Evolutionary conservation across 2,329 filamentous ascomycete species (phyloP).

Genomic region (Alternaria sp.): DNA sequence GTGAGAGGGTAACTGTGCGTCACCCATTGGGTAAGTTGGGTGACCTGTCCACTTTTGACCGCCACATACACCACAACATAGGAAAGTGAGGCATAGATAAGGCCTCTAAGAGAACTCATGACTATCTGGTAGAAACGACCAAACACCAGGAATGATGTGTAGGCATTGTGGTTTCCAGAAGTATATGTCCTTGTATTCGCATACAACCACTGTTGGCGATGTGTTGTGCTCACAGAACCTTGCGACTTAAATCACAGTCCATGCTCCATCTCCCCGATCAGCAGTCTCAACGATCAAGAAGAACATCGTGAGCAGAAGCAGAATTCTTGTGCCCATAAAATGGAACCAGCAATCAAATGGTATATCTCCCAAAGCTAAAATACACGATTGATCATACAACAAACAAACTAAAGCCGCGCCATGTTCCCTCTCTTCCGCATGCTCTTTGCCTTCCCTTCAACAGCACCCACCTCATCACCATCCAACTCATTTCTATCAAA

Average conservation of each 20-base stretch:
- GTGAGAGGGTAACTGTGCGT: background rate
- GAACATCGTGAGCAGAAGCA: background rate
- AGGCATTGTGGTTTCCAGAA: background rate
- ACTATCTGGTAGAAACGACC: background rate
- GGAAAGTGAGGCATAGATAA: background rate
- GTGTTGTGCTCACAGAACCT: background rate
- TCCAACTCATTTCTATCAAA: conserved; percentile 10
- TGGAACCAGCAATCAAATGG: background rate
- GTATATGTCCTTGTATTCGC: background rate
- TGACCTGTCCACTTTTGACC: background rate
- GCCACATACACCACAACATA: background rate
- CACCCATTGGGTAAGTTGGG: background rate
- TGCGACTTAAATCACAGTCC: background rate
- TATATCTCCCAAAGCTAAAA: background rate
- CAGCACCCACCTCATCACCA: conserved; percentile 13
- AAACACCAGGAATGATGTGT: background rate
- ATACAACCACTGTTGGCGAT: background rate
- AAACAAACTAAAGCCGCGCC: conserved; percentile 35
- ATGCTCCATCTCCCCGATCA: background rate
- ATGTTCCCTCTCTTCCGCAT: conserved; percentile 44
- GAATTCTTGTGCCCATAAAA: background rate
- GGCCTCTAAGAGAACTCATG: background rate
- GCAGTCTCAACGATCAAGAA: background rate
- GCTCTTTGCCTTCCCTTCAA: conserved; percentile 30
- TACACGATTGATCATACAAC: background rate